Evolutionary conservation across 768 basidiomycete species (phyloP).

Genomic region (Cystofilobasidium ferigula): DNA sequence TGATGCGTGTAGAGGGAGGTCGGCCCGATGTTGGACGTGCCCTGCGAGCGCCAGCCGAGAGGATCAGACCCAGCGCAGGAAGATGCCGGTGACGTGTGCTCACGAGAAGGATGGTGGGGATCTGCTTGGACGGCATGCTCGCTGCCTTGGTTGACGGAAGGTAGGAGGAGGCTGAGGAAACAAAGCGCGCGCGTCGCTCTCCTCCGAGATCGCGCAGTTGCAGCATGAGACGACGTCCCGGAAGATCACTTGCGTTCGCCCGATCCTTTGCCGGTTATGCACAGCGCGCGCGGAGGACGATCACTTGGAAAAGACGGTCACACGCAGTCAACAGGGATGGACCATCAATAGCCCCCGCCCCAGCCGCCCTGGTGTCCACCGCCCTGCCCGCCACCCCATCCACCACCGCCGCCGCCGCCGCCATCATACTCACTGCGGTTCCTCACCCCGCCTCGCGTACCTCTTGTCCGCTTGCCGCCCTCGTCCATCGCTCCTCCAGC

Average conservation of each 20-base stretch:
- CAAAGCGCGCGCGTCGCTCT: background rate
- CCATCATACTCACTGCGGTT: background rate
- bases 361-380: background rate
- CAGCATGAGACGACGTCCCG: too few species aligned
- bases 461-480: background rate
- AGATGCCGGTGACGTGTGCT: too few species aligned
- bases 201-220: too few species aligned
- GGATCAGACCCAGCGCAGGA: too few species aligned
- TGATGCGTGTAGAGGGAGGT: conserved; percentile 7
- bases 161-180: background rate
- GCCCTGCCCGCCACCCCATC: background rate
- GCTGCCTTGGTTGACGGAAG: background rate
- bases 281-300: too few species aligned
- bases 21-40: conserved; percentile 9
- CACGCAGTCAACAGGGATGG: too few species aligned
- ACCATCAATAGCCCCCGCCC: background rate
- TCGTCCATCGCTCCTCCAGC: too few species aligned
- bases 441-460: background rate
- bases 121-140: background rate
- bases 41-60: background rate
- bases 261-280: too few species aligned
- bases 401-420: background rate
- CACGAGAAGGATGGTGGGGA: background rate
- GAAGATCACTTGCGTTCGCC: too few species aligned
- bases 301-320: too few species aligned